Conservation (phyloP, 495 filamentous ascomycete genomes). For the Annulohypoxylon moriforme region DNA sequence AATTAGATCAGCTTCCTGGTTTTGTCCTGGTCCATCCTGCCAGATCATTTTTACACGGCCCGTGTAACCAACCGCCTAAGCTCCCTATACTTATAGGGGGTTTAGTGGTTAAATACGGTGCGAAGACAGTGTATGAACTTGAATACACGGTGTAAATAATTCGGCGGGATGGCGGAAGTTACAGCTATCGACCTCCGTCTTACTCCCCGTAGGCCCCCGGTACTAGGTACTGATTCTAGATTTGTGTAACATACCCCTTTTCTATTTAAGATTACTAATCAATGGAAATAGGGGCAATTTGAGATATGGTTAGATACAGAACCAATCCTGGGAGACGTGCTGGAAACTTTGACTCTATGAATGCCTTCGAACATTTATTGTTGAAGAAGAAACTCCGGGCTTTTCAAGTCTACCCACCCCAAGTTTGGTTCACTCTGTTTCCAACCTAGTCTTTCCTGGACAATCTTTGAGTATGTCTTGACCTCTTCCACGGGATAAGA, state of each 20-base stretch:
- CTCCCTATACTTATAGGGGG: too few relatives aligned
- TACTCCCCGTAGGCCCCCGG: too few relatives aligned
- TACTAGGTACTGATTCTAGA: neutral
- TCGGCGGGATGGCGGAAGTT: too few relatives aligned
- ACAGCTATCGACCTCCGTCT: too few relatives aligned
- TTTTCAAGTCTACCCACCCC: constrained; percentile 52
- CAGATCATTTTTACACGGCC: too few relatives aligned
- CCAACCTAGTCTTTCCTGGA: constrained; percentile 48
- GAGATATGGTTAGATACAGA: neutral
- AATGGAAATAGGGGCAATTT: neutral
- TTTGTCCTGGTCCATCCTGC: too few relatives aligned
- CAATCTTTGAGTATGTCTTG: constrained; percentile 39
- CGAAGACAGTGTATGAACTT: too few relatives aligned
- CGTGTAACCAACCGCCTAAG: too few relatives aligned
- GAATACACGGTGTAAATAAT: too few relatives aligned
- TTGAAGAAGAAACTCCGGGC: constrained; percentile 38
- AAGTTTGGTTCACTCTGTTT: constrained; percentile 48
- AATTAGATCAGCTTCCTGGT: too few relatives aligned
- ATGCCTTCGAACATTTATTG: neutral
- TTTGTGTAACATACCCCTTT: neutral
- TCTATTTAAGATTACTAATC: neutral
- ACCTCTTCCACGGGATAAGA: constrained; percentile 47
- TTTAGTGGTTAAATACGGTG: too few relatives aligned
- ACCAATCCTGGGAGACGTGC: neutral
- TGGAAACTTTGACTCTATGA: too few relatives aligned